Base-by-base conservation (phyloP, 352 stramenopile species). In the Globisporangium megalacanthum region DNA sequence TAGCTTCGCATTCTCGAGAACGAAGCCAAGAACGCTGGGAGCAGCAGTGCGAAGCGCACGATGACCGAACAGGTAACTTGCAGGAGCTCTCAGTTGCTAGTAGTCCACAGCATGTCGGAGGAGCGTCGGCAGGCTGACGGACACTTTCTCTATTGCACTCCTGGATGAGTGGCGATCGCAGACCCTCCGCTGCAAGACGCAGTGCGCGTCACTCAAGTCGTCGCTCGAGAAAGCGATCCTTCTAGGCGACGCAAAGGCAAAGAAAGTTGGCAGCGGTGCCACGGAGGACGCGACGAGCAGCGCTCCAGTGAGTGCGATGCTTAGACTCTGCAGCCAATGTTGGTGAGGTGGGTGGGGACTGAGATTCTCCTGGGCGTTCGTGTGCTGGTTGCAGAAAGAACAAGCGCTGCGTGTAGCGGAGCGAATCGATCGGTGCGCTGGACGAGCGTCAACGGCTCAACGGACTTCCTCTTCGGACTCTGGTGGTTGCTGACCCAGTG, bases 1-100 rank as follows among this genome's bases (percentile, higher is more conserved):
- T 31, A 90, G 79, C 68, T 87, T 48, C 79, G 77, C 35, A 65
- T 90, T 39, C 50, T 90, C 35, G 79, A 87, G 55, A 84, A 81
- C 56, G 75, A 88, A 56, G 69, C 64, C 29, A 77, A 77, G 35
- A 73, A 68, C 14, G 67, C 65, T 1, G 39, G 61, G 37, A 67
- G 44, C 15, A 54, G 61, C 39, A 44, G 54, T 2, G 56, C 46
- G 6, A 87, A 81, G 52, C 71, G 74, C 36, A 73, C 73, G 53
- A 79, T 78, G 58, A 75, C 64, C 44, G 69, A 72, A 64, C 64
- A 87, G 55, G 66, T 73, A 5, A 10, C 11, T 4, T 52, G 13
- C n/a, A 5, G 25, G 15, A 25, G 44, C 44, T 9, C 6, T 35
- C 39, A 35, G 25, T 4, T 42, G 22, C 13, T 17, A n/a, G 11